Evolutionary conservation across 139 green algal genomes (phyloP), one percentile per base, ranked within the genome.

Genomic region (Micractinium sp.): DNA sequence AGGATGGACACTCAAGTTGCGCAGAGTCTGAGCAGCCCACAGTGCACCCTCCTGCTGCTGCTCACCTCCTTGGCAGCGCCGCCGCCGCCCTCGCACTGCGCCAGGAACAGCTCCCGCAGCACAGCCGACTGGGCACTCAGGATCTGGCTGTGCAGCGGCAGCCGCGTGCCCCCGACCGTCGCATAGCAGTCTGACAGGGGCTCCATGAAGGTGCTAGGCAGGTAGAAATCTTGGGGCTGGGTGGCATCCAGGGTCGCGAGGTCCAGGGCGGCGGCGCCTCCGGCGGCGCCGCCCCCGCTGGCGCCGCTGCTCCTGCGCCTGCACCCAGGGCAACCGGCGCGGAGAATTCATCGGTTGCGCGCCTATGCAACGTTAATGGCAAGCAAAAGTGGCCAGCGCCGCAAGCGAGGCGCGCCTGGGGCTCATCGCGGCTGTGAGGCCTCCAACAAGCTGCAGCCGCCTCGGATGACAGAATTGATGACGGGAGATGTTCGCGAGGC

Each of bases 121-220:
- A 80, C 74, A n/a, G 74, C 74, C 14, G 74, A 38, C 33, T 80
- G 74, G 16, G 33, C 25, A 14, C 33, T 47, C 33, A 80, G 33
- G n/a, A 80, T 38, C 33, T 80, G 74, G 74, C 74, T 80, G 74
- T 80, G 74, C 33, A 80, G 33, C 12, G 74, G 74, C 74, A 80
- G 74, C 15, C 12, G 33, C 33, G 27, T 20, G 19, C 33, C 74
- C 33, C 36, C 74, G 16, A 80, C 33, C 18, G 23, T 47, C 18
- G 74, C 74, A 20, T 16, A 22, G 74, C 74, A 80, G 33, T 80
- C 74, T 4, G 33, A 23, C 1, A 41, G 36, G 33, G 35, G 15
- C 33, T 71, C 63, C 63, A 71, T 25, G 63, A n/a, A 53, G 74
- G 35, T 12, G 74, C 33, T 35, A 25, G 74, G 18, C 33, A 80